Conservation (phyloP, 2,329 filamentous ascomycete genomes). For the Neofusicoccum kwambonambiense region DNA sequence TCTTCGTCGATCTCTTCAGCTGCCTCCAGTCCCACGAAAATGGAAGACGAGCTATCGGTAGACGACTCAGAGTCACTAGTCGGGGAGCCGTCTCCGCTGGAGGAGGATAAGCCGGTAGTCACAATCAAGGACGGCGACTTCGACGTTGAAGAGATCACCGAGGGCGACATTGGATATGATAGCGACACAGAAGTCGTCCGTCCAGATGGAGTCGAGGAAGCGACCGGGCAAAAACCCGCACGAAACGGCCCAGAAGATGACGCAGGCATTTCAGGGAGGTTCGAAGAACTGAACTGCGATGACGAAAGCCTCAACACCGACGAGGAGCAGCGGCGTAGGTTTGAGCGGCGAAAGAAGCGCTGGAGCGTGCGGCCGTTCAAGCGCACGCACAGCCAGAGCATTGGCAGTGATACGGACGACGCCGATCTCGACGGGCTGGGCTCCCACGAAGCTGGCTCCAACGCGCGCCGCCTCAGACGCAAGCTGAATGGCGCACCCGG, state of each 20-base stretch:
- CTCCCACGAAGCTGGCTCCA: conserved; percentile 37
- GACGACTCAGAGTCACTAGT: conserved; percentile 23
- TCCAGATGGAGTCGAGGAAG: conserved; percentile 47
- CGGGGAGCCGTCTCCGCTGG: conserved; percentile 22
- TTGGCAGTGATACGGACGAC: conserved; percentile 45
- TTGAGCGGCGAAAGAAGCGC: conserved; percentile 36
- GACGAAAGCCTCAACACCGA: conserved; percentile 30
- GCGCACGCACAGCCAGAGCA: conserved; percentile 46
- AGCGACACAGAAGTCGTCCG: conserved; percentile 44
- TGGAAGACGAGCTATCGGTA: conserved; percentile 31
- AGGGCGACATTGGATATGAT: conserved; percentile 35
- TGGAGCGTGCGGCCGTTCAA: conserved; percentile 46
- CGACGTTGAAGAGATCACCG: conserved; percentile 43
- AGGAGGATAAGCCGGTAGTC: conserved; percentile 20
- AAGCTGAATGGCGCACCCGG: conserved; percentile 38
- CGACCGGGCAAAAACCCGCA: conserved; percentile 33
- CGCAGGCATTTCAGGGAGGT: conserved; percentile 30
- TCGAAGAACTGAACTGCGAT: conserved; percentile 37
- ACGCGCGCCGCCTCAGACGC: conserved; percentile 43
- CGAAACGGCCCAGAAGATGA: conserved; percentile 29
- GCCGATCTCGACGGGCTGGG: conserved; percentile 42
- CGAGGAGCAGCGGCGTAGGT: conserved; percentile 22
- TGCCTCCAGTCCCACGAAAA: conserved; percentile 35
- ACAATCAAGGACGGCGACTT: conserved; percentile 35
- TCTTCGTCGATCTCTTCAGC: conserved; percentile 38